phyloP scores from a whole-genome alignment of 2,329 filamentous ascomycete genomes.

The Mariannaea sp. region DNA sequence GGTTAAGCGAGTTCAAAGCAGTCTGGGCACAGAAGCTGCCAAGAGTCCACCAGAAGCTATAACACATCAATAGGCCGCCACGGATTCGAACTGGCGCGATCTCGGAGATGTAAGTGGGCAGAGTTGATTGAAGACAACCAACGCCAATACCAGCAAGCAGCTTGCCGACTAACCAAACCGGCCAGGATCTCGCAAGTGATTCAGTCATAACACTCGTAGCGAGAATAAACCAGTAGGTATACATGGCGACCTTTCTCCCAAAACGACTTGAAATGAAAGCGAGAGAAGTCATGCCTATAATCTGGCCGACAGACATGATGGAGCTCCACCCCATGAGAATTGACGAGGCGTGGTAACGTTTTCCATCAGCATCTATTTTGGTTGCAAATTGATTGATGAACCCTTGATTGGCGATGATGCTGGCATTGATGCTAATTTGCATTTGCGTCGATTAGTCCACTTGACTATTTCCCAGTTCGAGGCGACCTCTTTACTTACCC shows the following conservation, averaged over 20 bases:
- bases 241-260: constrained; percentile 42
- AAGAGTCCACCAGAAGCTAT: constrained; percentile 51
- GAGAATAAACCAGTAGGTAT: constrained; percentile 40
- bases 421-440: constrained; percentile 24
- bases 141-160: constrained; percentile 46
- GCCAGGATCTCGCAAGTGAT: constrained; percentile 43
- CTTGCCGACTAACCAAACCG: constrained; percentile 47
- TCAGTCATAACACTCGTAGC: constrained; percentile 45
- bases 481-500: no score
- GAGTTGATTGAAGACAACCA: constrained; percentile 48
- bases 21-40: constrained; percentile 50
- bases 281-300: constrained; percentile 44
- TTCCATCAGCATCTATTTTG: constrained; percentile 25
- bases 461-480: no score
- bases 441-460: no score
- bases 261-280: constrained; percentile 35
- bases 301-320: constrained; percentile 47
- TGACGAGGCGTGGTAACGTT: constrained; percentile 41
- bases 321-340: constrained; percentile 47
- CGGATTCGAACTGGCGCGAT: constrained; percentile 47
- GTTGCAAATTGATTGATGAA: constrained; percentile 22
- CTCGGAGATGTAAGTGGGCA: constrained; percentile 50
- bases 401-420: constrained; percentile 24
- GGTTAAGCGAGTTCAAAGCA: constrained; percentile 44
- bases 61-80: constrained; percentile 47